A percentile compares a stretch with the other conserved stretches of the same genome.
Conservation (phyloP, 73 alveolate species). For the Tetrahymena elliotti region DNA sequence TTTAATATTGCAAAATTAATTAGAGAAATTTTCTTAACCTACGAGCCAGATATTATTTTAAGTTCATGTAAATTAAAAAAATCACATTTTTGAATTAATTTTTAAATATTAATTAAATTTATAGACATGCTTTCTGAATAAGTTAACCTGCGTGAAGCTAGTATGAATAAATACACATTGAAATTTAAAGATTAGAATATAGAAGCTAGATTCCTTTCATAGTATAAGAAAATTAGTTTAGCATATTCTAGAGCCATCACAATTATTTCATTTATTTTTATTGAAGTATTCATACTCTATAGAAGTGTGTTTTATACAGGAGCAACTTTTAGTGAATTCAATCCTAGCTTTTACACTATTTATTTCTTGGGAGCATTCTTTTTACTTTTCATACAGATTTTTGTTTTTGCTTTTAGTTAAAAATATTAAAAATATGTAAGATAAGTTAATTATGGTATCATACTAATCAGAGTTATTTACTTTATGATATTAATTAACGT, state of each 20-base stretch:
- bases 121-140: background rate
- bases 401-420: background rate
- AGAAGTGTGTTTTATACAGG: background rate
- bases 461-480: background rate
- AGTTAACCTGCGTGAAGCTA: background rate
- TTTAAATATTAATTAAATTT: background rate
- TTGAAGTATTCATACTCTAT: background rate
- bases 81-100: background rate
- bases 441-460: background rate
- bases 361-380: background rate
- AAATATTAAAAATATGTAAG: background rate
- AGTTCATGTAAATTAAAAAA: background rate
- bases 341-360: background rate
- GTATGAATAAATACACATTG: background rate
- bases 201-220: background rate
- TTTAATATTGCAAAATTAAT: background rate
- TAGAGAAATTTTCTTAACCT: background rate
- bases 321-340: background rate
- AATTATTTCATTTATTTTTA: background rate
- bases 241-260: background rate
- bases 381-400: background rate
- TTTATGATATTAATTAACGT: background rate
- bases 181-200: background rate
- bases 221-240: background rate
- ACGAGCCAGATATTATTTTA: background rate